These are phyloP conservation scores for Vachellia pachyceras DNA, from an alignment of 306 rosid genomes.

Conservation along the genomic window DNA sequence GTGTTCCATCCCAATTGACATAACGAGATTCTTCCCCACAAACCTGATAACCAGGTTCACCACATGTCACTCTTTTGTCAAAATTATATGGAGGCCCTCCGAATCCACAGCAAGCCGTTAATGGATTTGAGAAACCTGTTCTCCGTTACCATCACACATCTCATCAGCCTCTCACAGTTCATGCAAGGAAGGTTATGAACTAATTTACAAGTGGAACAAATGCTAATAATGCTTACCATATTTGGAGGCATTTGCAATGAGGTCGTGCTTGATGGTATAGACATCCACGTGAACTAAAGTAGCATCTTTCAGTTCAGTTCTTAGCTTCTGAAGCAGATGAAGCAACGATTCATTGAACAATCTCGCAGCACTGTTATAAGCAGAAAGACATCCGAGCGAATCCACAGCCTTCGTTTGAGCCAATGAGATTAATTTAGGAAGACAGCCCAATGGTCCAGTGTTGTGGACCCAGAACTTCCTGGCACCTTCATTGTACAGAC, in stretches of 20 bases:
- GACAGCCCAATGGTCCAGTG: constrained; percentile 95
- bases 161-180: constrained; percentile 27
- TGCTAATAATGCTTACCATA: constrained; percentile 67
- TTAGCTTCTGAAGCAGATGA: constrained; percentile 51
- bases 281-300: constrained; percentile 79
- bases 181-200: neutral
- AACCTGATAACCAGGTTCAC: constrained; percentile 73
- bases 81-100: constrained; percentile 97
- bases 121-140: constrained; percentile 75
- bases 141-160: constrained; percentile 13
- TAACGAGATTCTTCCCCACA: constrained; percentile 63
- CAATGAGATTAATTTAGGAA: constrained; percentile 75
- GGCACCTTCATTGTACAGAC: constrained; percentile 73
- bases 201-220: neutral
- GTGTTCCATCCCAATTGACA: constrained; percentile 88
- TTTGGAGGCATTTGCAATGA: constrained; percentile 68
- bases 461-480: constrained; percentile 97
- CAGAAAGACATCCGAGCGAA: constrained; percentile 71
- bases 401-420: constrained; percentile 59
- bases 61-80: constrained; percentile 67
- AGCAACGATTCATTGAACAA: constrained; percentile 72
- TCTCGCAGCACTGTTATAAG: constrained; percentile 71
- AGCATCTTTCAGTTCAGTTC: constrained; percentile 63
- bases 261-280: constrained; percentile 74
- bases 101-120: constrained; percentile 85